Evolutionary conservation across 371 early-diverging fungal species (phyloP), one percentile per base, ranked within the genome.

Genomic region (Nosema muscidifuracis): DNA sequence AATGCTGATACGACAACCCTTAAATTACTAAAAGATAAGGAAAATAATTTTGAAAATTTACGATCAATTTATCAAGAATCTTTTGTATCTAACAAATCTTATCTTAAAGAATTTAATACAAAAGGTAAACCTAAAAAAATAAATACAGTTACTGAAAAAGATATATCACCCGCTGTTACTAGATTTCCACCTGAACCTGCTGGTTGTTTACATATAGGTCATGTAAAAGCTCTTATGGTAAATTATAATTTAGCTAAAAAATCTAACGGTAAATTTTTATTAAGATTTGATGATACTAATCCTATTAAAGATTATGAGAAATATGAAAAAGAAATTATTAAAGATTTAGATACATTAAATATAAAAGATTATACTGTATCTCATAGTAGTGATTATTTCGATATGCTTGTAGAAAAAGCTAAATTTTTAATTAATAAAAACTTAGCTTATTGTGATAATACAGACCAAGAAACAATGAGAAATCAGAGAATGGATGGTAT

Each of bases 231-330:
- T 44, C 96, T 95, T 10, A 85, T 98, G 47, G 82, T 99, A 71
- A 99, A 98, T 86, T 88, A 94, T 77, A 89, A 92, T 86, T 91
- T 97, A 87, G 96, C 99, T 7, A 84, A 88, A 20, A 82, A 83
- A 34, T 92, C 93, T 84, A 86, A 90, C 62, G 98, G 98, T 60
- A 90, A 89, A 79, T 75, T 98, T 78, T 89, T 96, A 65, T 85
- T 98, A 51, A 90, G 99, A 63, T 97, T 98, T 77, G 99, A 99
- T 83, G 99, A 99, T 85, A 98, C 99, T 64, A 99, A 99, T 83
- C 99, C 97, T 15, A 84, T 85, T 70, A 98, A 97, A 84, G 98
- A 97, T 85, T 91, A 91, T 86, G 86, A 77, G 56, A 65, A 67
- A 64, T 85, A 65, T 71, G 82, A 80, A 55, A 38, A 73, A 24